phyloP scores from a whole-genome alignment of 805 yeast genomes.

The Phaffomyces antillensis region DNA sequence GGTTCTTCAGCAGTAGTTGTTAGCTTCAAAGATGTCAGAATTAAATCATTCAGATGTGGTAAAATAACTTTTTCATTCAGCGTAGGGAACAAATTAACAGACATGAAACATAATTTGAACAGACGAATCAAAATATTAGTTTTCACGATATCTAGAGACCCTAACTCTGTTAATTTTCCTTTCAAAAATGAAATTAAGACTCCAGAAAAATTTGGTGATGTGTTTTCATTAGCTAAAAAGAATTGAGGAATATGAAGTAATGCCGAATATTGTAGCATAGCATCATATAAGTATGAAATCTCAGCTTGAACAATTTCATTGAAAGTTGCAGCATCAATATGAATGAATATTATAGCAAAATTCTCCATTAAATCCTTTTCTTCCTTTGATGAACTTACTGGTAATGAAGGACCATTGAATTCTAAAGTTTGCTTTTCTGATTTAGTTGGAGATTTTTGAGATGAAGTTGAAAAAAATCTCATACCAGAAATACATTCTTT shows the following conservation, averaged over 20 bases:
- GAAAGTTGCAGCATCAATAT: constrained; percentile 91
- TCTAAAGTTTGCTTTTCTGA: constrained; percentile 19
- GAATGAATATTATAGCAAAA: constrained; percentile 87
- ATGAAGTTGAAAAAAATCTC: constrained; percentile 55
- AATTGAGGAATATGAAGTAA: constrained; percentile 88
- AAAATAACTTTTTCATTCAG: constrained; percentile 81
- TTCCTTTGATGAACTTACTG: constrained; percentile 83
- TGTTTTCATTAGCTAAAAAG: constrained; percentile 88
- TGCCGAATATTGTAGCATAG: constrained; percentile 78
- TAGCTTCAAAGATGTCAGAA: constrained; percentile 67
- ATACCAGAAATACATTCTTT: constrained; percentile 81
- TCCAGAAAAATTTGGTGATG: constrained; percentile 88
- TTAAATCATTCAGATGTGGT: constrained; percentile 81
- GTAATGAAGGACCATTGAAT: constrained; percentile 72
- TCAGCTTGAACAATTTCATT: constrained; percentile 85
- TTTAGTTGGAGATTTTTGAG: constrained; percentile 20
- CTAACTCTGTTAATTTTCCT: constrained; percentile 67
- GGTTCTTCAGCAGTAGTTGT: constrained; percentile 90
- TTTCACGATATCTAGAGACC: constrained; percentile 68
- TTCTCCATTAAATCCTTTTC: constrained; percentile 95
- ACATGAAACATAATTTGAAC: constrained; percentile 91
- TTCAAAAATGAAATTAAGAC: constrained; percentile 70
- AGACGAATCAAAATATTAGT: constrained; percentile 78
- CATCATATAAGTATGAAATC: constrained; percentile 66
- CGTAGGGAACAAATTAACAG: constrained; percentile 84